phyloP scores from a whole-genome alignment of 169 alveolate genomes.

The Cryptosporidium viatorum region DNA sequence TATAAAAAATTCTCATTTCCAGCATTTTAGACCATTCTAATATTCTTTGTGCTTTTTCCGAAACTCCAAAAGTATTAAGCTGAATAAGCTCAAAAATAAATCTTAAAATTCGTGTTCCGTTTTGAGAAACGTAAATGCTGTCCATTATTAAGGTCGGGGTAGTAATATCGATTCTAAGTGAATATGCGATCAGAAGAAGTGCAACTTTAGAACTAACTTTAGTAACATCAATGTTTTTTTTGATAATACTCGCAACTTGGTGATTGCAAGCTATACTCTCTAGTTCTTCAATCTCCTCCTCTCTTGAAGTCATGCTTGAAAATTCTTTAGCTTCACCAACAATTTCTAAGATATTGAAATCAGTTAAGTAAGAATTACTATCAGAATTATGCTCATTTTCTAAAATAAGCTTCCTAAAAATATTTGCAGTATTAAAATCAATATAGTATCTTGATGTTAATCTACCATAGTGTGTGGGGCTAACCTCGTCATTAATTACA shows the following conservation, averaged over 20 bases:
- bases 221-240: conserved; percentile 76
- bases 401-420: conserved; percentile 77
- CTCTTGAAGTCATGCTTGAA: conserved; percentile 84
- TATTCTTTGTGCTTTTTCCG: conserved; percentile 85
- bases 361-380: conserved; percentile 59
- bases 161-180: conserved; percentile 84
- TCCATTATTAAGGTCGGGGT: conserved; percentile 93
- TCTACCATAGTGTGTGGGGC: conserved; percentile 90
- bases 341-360: conserved; percentile 79
- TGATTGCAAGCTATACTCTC: conserved; percentile 76
- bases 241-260: conserved; percentile 73
- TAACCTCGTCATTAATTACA: conserved; percentile 79
- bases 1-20: conserved; percentile 85
- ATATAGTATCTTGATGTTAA: conserved; percentile 90
- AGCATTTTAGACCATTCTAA: conserved; percentile 86
- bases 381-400: conserved; percentile 59
- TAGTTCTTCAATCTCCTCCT: conserved; percentile 89
- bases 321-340: conserved; percentile 88
- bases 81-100: conserved; percentile 86
- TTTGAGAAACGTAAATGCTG: conserved; percentile 91
- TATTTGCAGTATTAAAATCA: conserved; percentile 83
- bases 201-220: conserved; percentile 81
- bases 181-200: conserved; percentile 90
- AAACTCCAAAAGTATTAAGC: conserved; percentile 83
- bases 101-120: conserved; percentile 93